A percentile compares a stretch with the other conserved stretches of the same genome.
These are phyloP conservation scores for Xylaria venustula DNA, from an alignment of 495 filamentous ascomycete genomes.

Conservation along the genomic window DNA sequence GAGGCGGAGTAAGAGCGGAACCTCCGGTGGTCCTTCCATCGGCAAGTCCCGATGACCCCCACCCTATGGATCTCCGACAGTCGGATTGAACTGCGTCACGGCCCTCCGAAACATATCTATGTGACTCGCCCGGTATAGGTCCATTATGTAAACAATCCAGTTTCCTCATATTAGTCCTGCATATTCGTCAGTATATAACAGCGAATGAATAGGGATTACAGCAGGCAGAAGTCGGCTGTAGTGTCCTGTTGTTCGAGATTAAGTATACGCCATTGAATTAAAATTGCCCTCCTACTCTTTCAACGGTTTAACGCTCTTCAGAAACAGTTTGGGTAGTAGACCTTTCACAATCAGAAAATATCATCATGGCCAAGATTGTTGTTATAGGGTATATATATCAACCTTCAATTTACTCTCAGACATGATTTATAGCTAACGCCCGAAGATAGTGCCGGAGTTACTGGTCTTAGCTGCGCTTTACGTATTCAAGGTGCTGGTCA, in stretches of 20 bases:
- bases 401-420: not conserved
- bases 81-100: not conserved
- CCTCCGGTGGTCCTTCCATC: not conserved
- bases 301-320: too few species aligned
- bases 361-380: conserved; percentile 8
- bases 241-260: too few species aligned
- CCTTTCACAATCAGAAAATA: too few species aligned
- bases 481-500: conserved; percentile 46
- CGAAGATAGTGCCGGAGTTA: conserved; percentile 54
- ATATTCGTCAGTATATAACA: too few species aligned
- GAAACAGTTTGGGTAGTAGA: too few species aligned
- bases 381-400: conserved; percentile 12
- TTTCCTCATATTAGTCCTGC: not conserved
- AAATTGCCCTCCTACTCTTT: too few species aligned
- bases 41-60: not conserved
- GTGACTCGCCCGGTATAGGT: not conserved
- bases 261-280: too few species aligned
- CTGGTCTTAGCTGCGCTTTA: conserved; percentile 55
- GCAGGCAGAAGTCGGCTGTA: too few species aligned
- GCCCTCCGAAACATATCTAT: not conserved
- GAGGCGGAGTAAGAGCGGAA: too few species aligned
- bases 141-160: not conserved
- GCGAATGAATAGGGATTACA: too few species aligned
- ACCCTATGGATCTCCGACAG: not conserved
- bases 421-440: not conserved